These are phyloP conservation scores for Dipteronia dyeriana DNA, from an alignment of 345 rosid genomes.

Conservation along the genomic window DNA sequence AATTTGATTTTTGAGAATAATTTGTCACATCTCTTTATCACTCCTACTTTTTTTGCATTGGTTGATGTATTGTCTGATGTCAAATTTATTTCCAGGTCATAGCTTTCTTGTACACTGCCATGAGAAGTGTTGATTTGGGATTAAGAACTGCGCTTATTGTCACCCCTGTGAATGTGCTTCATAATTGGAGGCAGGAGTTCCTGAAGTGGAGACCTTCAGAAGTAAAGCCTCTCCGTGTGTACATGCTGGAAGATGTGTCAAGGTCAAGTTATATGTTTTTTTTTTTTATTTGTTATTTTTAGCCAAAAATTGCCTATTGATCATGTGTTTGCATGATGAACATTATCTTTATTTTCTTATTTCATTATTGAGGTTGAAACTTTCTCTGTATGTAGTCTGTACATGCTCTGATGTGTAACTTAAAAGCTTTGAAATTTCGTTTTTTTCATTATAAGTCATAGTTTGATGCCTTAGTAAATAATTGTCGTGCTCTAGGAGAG, in stretches of 20 bases:
- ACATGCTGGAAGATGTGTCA: constrained; percentile 94
- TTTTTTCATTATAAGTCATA: neutral
- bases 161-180: constrained; percentile 97
- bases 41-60: constrained; percentile 6
- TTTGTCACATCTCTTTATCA: neutral
- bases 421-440: neutral
- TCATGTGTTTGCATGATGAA: neutral
- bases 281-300: neutral
- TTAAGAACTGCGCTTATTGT: constrained; percentile 89
- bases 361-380: neutral
- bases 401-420: neutral
- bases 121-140: constrained; percentile 91
- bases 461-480: neutral
- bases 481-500: neutral
- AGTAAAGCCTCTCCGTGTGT: constrained; percentile 80
- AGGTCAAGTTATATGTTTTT: constrained; percentile 45
- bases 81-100: constrained; percentile 69
- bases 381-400: neutral
- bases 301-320: neutral
- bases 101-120: constrained; percentile 94
- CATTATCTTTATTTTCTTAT: neutral
- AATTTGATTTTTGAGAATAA: neutral
- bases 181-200: constrained; percentile 96
- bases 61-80: constrained; percentile 23
- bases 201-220: constrained; percentile 94